Base-by-base conservation (phyloP, 2,329 filamentous ascomycete genomes). In the Aspergillus sp. region DNA sequence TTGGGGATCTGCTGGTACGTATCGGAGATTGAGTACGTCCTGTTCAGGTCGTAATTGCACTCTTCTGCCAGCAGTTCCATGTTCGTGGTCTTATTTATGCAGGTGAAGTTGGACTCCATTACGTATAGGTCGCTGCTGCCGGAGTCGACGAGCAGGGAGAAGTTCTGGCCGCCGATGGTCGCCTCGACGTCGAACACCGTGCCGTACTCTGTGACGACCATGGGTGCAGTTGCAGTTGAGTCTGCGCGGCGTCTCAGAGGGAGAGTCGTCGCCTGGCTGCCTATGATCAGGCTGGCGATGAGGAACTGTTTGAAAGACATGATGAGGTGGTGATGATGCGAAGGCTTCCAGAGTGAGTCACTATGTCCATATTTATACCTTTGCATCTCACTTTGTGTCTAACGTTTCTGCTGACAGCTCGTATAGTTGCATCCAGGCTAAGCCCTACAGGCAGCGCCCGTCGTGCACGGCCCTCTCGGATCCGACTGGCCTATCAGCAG, bases 51-150 rank as follows among this genome's bases (percentile, higher is more conserved):
- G 50, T 68, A 70, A 2, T 36, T 18, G 39, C 67, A 69, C 4
- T 51, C 53, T 3, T 51, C 45, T 11, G 53, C 34, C 2, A 49
- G 12, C 3, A 56, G 43, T 6, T 56, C 38, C 5, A 54, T 15
- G 2, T 53, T 41, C 15, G 48, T 62, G 39, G n/a, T 52, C 20
- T 42, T 45, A 55, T 74, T 64, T 13, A 73, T 53, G 54, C 77
- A 79, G 13, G 61, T 53, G 52, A 76, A 77, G 5, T 68, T 67
- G 0, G 55, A 56, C 17, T 69, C 59, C 2, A 74, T 70, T 2
- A 81, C 64, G 76, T 79, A 82, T 0, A 78, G 79, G 57, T 82
- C 80, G 50, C 74, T 76, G 49, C 76, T 78, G 15, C 80, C 80
- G 4, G 78, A 80, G 58, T 82, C 80, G 54, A 82, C 66, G 15